These are phyloP conservation scores for Peniophora sp. DNA, from an alignment of 1,284 basidiomycete genomes.

Conservation along the genomic window DNA sequence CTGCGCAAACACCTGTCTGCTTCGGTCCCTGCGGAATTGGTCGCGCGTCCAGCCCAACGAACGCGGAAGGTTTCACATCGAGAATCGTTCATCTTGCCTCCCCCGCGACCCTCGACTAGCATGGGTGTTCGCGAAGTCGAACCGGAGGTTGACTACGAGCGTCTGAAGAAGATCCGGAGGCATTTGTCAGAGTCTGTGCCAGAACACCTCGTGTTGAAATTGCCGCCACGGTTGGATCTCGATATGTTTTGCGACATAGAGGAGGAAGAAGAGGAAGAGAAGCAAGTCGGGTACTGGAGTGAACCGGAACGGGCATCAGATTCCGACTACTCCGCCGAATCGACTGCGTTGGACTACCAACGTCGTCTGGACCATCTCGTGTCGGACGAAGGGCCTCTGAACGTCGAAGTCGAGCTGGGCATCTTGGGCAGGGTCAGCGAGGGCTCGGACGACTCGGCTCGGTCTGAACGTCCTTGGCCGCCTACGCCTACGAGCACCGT, in stretches of 20 bases:
- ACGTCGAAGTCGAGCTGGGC: too few relatives aligned
- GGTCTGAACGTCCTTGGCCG: too few relatives aligned
- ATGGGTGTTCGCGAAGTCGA: neutral
- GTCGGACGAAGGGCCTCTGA: too few relatives aligned
- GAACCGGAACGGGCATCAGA: too few relatives aligned
- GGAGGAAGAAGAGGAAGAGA: neutral
- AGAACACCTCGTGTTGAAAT: neutral
- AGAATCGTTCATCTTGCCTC: too few relatives aligned
- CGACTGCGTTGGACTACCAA: too few relatives aligned
- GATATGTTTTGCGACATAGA: neutral
- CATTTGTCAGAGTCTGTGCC: neutral
- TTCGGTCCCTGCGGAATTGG: neutral
- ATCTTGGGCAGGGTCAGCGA: too few relatives aligned
- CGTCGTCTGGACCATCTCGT: too few relatives aligned
- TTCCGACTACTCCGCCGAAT: too few relatives aligned
- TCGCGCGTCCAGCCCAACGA: neutral
- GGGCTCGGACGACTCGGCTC: too few relatives aligned
- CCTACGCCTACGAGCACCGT: too few relatives aligned
- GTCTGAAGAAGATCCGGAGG: neutral
- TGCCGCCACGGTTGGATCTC: neutral
- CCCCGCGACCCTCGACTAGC: neutral
- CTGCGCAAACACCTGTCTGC: neutral
- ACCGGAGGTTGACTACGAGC: neutral
- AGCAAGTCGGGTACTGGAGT: neutral
- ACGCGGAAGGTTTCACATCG: too few relatives aligned